Base-by-base conservation (phyloP, 164 flowering plant species). In the Taxillus chinensis region DNA sequence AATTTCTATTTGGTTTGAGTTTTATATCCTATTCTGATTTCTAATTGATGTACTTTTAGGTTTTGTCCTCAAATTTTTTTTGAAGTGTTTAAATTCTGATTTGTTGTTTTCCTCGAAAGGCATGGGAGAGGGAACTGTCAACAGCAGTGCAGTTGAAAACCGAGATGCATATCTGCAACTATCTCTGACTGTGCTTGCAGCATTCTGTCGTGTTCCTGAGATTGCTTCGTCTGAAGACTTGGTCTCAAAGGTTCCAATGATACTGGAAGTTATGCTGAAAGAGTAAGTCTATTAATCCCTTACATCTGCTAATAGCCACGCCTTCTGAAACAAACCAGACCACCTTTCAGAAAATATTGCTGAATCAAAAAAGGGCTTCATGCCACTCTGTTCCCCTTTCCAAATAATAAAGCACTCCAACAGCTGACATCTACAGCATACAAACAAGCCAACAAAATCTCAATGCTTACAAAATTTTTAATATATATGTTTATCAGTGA, bases 201-300 rank as follows among this genome's bases (percentile, higher is more conserved):
- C 87, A 10, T 82, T 93, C 57, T 87, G 87, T 61, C 92, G 90
- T n/a, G 88, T 90, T 40, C 82, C 83, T 1, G 89, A 82, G 64
- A 82, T 93, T 61, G 99, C 99, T 57, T 72, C 93, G 7, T 82
- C 89, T 17, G 64, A 77, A 52, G 87, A 93, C 14, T 89, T 93
- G 91, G 73, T 85, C 17, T 68, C 73, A 2, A 81, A 79, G 73
- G 70, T 90, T 64, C 93, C 97, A 15, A 49, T 81, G n/a, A 52
- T 90, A 16, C 62, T 87, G 64, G 91, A 89, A 70, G 65, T 78
- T 39, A 50, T 86, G 68, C 73, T 75, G 10, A 67, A 62, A 39
- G 67, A 68, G 95, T 89, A 71, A 66, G 73, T 9, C 65, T 73
- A 17, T 13, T 53, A 5, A 50, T 16, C 9, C 8, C 27, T 27